Conservation (phyloP, 169 alveolate species). For the Plasmodium ovale region DNA sequence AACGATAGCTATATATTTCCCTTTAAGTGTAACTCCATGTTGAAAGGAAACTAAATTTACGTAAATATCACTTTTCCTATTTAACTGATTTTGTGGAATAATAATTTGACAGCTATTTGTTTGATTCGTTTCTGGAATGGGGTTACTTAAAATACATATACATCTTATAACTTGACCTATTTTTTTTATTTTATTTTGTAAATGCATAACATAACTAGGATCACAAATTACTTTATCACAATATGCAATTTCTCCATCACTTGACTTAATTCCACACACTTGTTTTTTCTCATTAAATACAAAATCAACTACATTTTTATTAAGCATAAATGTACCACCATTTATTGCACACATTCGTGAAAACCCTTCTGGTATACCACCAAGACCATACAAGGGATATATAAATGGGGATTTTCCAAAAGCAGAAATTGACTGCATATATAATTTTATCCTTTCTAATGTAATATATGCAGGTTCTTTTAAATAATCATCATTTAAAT, state of each 20-base stretch:
- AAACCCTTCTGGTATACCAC: conserved; percentile 98
- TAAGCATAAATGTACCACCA: conserved; percentile 98
- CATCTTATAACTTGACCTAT: conserved; percentile 90
- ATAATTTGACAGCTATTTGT: conserved; percentile 96
- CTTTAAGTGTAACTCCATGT: conserved; percentile 95
- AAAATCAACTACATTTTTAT: conserved; percentile 93
- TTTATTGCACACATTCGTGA: conserved; percentile 96
- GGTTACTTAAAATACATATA: conserved; percentile 95
- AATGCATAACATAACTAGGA: conserved; percentile 92
- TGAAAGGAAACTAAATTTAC: conserved; percentile 94
- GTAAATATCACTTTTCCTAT: conserved; percentile 94
- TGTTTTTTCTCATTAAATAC: conserved; percentile 92
- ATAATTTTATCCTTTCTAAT: conserved; percentile 94
- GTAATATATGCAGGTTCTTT: conserved; percentile 92
- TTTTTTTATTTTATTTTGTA: conserved; percentile 81
- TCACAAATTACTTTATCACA: conserved; percentile 96
- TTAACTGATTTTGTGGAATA: conserved; percentile 95
- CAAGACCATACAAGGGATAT: conserved; percentile 98
- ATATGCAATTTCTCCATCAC: conserved; percentile 93
- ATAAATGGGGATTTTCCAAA: conserved; percentile 98
- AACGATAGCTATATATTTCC: conserved; percentile 95
- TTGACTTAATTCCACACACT: conserved; percentile 93
- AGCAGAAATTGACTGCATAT: conserved; percentile 95
- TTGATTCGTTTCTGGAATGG: conserved; percentile 95
- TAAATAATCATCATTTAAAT: conserved; percentile 94